Percentiles rank a stretch among this genome's conserved stretches.
Evolutionary conservation across 1,139 yeast species (phyloP).

Genomic region (Saccharomyces hybrid): DNA sequence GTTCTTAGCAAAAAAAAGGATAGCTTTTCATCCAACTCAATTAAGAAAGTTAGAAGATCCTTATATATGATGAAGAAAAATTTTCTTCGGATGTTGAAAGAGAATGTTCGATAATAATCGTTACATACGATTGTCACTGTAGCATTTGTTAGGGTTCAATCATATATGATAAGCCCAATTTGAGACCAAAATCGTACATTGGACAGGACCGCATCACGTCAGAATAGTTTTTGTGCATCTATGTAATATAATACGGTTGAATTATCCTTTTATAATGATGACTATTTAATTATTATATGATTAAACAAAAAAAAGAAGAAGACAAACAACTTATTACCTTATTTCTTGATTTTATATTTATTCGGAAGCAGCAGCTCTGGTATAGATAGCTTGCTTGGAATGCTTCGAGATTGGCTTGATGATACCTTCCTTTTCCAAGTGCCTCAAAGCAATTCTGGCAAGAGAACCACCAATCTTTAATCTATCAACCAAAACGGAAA

Average conservation of each 20-base stretch:
- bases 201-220: background rate
- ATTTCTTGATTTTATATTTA: slow-evolving; percentile 28
- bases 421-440: slow-evolving; percentile 91
- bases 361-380: slow-evolving; percentile 63
- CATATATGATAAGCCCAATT: background rate
- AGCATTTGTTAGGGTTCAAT: background rate
- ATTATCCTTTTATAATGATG: background rate
- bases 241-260: background rate
- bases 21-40: background rate
- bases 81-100: background rate
- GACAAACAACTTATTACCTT: background rate
- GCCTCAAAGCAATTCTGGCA: slow-evolving; percentile 97
- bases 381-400: slow-evolving; percentile 96
- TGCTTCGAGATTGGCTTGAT: slow-evolving; percentile 92
- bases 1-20: background rate
- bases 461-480: slow-evolving; percentile 98
- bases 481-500: slow-evolving; percentile 97
- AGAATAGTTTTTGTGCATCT: background rate
- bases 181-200: background rate
- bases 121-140: background rate
- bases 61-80: background rate
- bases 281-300: background rate
- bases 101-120: background rate
- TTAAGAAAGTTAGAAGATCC: too few relatives aligned
- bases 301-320: background rate